These are phyloP conservation scores for Clonostachys sp. DNA, from an alignment of 2,329 filamentous ascomycete genomes.

Conservation along the genomic window DNA sequence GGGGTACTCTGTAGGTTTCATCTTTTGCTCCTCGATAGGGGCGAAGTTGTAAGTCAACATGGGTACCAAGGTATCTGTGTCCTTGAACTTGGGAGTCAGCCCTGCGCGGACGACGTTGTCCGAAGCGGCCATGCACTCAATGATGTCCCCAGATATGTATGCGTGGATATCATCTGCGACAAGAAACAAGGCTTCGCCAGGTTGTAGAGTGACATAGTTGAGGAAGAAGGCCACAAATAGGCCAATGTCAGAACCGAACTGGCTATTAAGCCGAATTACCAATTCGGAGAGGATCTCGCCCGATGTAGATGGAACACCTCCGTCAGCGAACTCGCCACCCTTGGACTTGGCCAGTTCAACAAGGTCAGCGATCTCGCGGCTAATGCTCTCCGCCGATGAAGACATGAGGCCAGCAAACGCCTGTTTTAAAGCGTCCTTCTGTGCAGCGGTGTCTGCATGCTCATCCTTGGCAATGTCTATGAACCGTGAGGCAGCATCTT, in stretches of 20 bases:
- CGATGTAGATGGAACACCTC: constrained; percentile 61
- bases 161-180: constrained; percentile 97
- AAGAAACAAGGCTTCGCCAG: constrained; percentile 93
- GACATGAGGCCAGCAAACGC: constrained; percentile 81
- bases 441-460: constrained; percentile 44
- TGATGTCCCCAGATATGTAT: constrained; percentile 88
- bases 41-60: constrained; percentile 97
- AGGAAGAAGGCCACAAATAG: constrained; percentile 96
- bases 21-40: constrained; percentile 92
- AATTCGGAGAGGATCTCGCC: constrained; percentile 72
- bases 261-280: constrained; percentile 69
- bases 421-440: constrained; percentile 74
- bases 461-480: constrained; percentile 38
- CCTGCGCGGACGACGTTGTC: constrained; percentile 98
- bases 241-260: constrained; percentile 88
- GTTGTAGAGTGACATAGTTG: constrained; percentile 83
- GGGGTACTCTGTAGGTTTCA: constrained; percentile 79
- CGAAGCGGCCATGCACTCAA: constrained; percentile 98
- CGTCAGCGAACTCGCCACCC: constrained; percentile 68
- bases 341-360: constrained; percentile 66
- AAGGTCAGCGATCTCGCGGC: constrained; percentile 59
- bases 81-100: constrained; percentile 98
- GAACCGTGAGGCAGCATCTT: constrained; percentile 55
- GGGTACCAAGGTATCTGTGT: constrained; percentile 79
- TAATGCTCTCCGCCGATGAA: constrained; percentile 55